These are phyloP conservation scores for Lachancea lanzarotensis DNA, from an alignment of 805 yeast genomes.

Conservation along the genomic window DNA sequence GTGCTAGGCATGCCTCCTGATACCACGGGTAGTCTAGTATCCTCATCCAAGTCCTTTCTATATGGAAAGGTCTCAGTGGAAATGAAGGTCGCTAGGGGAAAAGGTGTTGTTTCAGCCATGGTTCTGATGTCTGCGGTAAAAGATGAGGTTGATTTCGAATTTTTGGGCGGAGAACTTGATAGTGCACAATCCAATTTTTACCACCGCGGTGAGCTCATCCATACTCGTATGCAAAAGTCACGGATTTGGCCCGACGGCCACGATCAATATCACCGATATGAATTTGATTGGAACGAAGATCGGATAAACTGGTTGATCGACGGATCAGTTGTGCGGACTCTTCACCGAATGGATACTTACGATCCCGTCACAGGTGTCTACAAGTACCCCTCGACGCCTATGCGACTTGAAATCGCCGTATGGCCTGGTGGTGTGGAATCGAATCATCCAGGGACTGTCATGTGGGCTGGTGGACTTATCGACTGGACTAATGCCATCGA, in stretches of 20 bases:
- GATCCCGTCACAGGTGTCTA: constrained; percentile 49
- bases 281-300: constrained; percentile 77
- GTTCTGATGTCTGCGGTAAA: constrained; percentile 77
- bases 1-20: constrained; percentile 66
- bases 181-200: constrained; percentile 75
- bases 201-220: constrained; percentile 65
- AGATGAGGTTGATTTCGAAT: constrained; percentile 90
- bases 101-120: constrained; percentile 80
- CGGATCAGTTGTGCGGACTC: constrained; percentile 56
- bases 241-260: constrained; percentile 42
- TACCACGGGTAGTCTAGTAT: constrained; percentile 69
- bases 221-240: constrained; percentile 42
- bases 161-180: constrained; percentile 65
- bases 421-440: constrained; percentile 69
- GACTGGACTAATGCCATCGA: constrained; percentile 74
- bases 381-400: constrained; percentile 68
- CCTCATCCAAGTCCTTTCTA: constrained; percentile 73
- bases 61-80: constrained; percentile 69
- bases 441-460: constrained; percentile 57
- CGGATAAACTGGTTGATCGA: constrained; percentile 65
- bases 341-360: constrained; percentile 55
- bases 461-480: constrained; percentile 85
- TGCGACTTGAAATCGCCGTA: constrained; percentile 64
- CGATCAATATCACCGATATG: constrained; percentile 65
- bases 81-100: constrained; percentile 63